These are phyloP conservation scores for Pleochaeta shiraiana DNA, from an alignment of 2,329 filamentous ascomycete species.

Conservation along the genomic window DNA sequence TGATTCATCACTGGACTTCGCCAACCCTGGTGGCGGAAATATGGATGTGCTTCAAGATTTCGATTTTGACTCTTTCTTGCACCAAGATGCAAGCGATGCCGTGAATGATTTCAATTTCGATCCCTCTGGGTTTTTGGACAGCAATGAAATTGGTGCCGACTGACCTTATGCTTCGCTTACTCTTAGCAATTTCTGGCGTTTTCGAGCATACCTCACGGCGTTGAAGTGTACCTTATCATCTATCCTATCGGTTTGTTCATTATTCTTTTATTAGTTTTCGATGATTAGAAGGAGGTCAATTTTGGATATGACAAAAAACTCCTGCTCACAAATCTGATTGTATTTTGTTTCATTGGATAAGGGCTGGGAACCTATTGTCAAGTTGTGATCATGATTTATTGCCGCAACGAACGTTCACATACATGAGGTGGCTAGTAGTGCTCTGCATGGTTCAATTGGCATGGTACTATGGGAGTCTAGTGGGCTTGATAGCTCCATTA, in stretches of 20 bases:
- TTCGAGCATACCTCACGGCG: conserved; percentile 17
- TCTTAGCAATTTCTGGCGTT: conserved; percentile 17
- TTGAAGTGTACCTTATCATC: conserved; percentile 17
- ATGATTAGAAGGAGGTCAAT: conserved; percentile 14
- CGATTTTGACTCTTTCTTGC: conserved; percentile 46
- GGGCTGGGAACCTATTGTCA: conserved; percentile 6
- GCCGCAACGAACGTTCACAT: conserved; percentile 14
- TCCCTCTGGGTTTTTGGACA: conserved; percentile 30
- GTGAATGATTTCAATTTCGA: conserved; percentile 31
- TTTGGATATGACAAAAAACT: conserved; percentile 14
- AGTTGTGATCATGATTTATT: conserved; percentile 11
- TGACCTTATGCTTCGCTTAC: conserved; percentile 16
- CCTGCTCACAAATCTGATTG: conserved; percentile 14
- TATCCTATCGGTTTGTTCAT: conserved; percentile 11
- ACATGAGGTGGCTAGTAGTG: conserved; percentile 12
- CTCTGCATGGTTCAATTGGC: conserved; percentile 3
- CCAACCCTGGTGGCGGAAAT: conserved; percentile 28
- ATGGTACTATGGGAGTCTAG: conserved; percentile 10
- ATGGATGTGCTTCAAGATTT: conserved; percentile 42
- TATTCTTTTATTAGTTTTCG: conserved; percentile 14
- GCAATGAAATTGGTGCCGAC: conserved; percentile 35
- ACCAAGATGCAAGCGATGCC: conserved; percentile 28
- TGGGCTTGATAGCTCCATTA: conserved; percentile 12
- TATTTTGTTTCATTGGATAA: conserved; percentile 12
- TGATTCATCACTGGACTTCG: conserved; percentile 26